Evolutionary conservation across 176 grass and related monocot genomes (phyloP), one percentile per base, ranked within the genome.

Genomic region (Saccharum spontaneum): DNA sequence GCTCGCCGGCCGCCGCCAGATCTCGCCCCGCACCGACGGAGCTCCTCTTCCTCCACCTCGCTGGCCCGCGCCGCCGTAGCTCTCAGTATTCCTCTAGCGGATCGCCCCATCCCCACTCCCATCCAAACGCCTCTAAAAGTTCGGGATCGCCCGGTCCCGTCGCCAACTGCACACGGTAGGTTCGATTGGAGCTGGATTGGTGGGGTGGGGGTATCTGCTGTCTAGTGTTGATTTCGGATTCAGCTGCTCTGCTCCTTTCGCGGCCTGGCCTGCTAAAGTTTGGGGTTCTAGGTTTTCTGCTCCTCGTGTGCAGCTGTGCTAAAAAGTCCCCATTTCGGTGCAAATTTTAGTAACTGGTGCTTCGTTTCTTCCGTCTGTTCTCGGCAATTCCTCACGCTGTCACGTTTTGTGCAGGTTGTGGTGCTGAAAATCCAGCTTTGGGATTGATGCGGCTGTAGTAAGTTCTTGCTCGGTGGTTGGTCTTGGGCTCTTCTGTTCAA

Each of bases 401-500:
- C 37, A 2, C 43, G 12, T 76, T 67, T 26, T 13, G 16, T 92
- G 90, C 79, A 92, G 84, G 68, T 88, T 33, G 24, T 24, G 46
- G 31, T 5, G 15, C 24, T 4, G 33, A 41, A 48, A 34, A 54
- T 68, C 20, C 30, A 54, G 7, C 12, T 28, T 76, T 18, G 31
- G 54, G 23, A 73, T 84, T 72, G 60, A 84, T 52, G 70, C 67
- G 22, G 22, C 30, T 69, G 17, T 83, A 60, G 69, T 89, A 67
- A 75, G 4, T 60, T 73, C 36, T 74, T 76, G 66, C 38, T 45
- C 48, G 17, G 40, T 83, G 68, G 82, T 79, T 73, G 59, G 43
- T 81, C 34, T 81, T 59, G 79, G 46, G 78, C 82, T 65, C 69
- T 57, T 30, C 38, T 65, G 81, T 69, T 71, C 39, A 48, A 84